Conservation (phyloP, 495 filamentous ascomycete genomes). For the Penicillium antarcticum region DNA sequence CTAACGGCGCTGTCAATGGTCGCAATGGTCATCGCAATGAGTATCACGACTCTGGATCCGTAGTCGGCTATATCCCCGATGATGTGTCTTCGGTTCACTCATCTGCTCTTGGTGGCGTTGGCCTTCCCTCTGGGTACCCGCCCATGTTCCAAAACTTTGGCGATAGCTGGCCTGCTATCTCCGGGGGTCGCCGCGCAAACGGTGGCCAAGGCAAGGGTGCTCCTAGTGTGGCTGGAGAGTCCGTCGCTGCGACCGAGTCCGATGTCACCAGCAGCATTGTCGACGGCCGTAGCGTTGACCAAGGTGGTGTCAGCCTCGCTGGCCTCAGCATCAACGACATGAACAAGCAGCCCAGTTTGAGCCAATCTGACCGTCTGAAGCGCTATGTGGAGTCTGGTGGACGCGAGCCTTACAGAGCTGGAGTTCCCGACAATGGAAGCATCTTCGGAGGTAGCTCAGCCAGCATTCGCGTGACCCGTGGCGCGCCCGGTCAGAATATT, state of each 20-base stretch:
- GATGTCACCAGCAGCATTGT: slow-evolving; percentile 70
- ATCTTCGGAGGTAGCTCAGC: slow-evolving; percentile 74
- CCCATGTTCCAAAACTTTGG: slow-evolving; percentile 94
- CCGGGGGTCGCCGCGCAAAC: slow-evolving; percentile 58
- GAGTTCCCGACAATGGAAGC: slow-evolving; percentile 57
- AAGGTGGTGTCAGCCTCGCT: slow-evolving; percentile 81
- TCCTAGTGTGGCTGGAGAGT: slow-evolving; percentile 84
- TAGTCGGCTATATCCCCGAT: slow-evolving; percentile 92
- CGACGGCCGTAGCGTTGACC: slow-evolving; percentile 69
- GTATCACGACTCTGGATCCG: slow-evolving; percentile 79
- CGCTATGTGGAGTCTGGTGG: slow-evolving; percentile 83
- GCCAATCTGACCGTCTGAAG: slow-evolving; percentile 79
- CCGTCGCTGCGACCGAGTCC: slow-evolving; percentile 82
- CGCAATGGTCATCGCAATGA: slow-evolving; percentile 60
- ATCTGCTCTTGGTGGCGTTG: slow-evolving; percentile 81
- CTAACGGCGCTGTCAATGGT: slow-evolving; percentile 46
- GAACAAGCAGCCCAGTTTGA: slow-evolving; percentile 74
- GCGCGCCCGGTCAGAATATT: slow-evolving; percentile 41
- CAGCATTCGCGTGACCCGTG: slow-evolving; percentile 52
- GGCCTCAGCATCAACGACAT: slow-evolving; percentile 75
- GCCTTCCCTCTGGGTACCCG: slow-evolving; percentile 77
- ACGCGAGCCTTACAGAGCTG: slow-evolving; percentile 44
- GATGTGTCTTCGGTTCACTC: slow-evolving; percentile 96
- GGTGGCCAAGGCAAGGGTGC: slow-evolving; percentile 59
- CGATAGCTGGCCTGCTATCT: slow-evolving; percentile 82